phyloP scores from a whole-genome alignment of 208 protist genomes.

The Leptomonas seymouri region DNA sequence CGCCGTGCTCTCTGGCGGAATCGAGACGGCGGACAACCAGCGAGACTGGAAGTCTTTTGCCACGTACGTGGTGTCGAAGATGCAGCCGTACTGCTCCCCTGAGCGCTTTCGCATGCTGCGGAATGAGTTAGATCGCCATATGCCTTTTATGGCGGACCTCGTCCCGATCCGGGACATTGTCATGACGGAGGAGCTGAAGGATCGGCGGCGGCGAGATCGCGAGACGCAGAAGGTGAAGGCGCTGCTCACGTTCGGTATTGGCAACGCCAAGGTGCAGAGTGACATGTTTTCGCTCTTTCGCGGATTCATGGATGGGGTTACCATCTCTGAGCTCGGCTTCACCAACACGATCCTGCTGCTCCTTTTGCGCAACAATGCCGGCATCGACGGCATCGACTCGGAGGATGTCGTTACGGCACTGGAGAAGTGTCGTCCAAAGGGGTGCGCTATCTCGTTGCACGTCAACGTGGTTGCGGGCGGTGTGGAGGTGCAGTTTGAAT shows the following conservation, averaged over 20 bases:
- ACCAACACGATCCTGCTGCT: conserved; percentile 76
- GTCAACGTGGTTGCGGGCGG: conserved; percentile 44
- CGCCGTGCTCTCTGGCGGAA: conserved; percentile 75
- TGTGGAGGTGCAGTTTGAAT: conserved; percentile 56
- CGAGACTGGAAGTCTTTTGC: conserved; percentile 90
- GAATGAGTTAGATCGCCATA: conserved; percentile 76
- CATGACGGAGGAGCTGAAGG: conserved; percentile 51
- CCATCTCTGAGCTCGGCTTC: conserved; percentile 72
- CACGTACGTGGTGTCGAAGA: conserved; percentile 70
- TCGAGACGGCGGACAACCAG: conserved; percentile 67
- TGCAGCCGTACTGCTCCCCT: conserved; percentile 49
- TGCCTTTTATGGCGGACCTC: conserved; percentile 80
- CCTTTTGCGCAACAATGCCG: conserved; percentile 65
- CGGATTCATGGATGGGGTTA: conserved; percentile 53
- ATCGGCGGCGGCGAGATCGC: conserved; percentile 68
- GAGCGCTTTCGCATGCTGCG: conserved; percentile 35
- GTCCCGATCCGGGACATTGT: conserved; percentile 79
- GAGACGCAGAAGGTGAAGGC: conserved; percentile 76
- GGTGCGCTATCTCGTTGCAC: conserved; percentile 46
- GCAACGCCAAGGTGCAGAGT: conserved; percentile 78
- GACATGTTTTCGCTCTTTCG: conserved; percentile 91
- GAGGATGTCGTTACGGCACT: conserved; percentile 49
- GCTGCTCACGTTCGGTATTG: conserved; percentile 64
- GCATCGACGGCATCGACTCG: conserved; percentile 67
- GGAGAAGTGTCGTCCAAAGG: conserved; percentile 70